These are phyloP conservation scores for Monilinia laxa DNA, from an alignment of 2,329 filamentous ascomycete species.

Conservation along the genomic window DNA sequence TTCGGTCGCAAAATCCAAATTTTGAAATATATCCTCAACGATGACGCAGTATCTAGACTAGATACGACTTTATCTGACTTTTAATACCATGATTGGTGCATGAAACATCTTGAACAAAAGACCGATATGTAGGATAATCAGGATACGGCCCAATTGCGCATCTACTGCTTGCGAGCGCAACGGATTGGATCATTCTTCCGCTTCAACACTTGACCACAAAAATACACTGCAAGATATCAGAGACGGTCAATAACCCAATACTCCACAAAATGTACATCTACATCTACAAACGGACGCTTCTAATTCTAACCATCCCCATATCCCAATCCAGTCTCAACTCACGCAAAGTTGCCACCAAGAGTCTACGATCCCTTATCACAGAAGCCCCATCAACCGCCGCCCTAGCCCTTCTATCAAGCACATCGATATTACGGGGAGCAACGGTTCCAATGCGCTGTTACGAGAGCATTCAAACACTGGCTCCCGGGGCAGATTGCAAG, in stretches of 20 bases:
- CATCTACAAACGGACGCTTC: not conserved
- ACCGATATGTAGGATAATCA: not conserved
- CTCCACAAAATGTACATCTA: not conserved
- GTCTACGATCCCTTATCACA: not conserved
- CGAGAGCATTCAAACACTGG: not conserved
- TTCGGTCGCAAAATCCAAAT: not conserved
- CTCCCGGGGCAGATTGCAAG: not conserved
- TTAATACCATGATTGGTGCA: not conserved
- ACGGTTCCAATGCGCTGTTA: not conserved
- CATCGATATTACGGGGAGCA: slow-evolving; percentile 4
- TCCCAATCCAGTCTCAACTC: not conserved
- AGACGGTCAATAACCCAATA: not conserved
- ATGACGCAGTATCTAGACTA: not conserved
- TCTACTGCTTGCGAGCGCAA: not conserved
- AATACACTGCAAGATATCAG: not conserved
- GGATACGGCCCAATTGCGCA: not conserved
- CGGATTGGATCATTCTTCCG: too few species aligned
- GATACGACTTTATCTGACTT: not conserved
- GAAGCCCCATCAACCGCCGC: not conserved
- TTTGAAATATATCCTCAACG: not conserved
- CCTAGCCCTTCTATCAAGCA: not conserved
- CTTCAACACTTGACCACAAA: too few species aligned
- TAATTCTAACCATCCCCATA: not conserved
- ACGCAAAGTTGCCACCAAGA: not conserved
- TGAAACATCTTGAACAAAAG: not conserved